Evolutionary conservation across 2,329 filamentous ascomycete genomes (phyloP).

Genomic region (Stylonectria norvegica): DNA sequence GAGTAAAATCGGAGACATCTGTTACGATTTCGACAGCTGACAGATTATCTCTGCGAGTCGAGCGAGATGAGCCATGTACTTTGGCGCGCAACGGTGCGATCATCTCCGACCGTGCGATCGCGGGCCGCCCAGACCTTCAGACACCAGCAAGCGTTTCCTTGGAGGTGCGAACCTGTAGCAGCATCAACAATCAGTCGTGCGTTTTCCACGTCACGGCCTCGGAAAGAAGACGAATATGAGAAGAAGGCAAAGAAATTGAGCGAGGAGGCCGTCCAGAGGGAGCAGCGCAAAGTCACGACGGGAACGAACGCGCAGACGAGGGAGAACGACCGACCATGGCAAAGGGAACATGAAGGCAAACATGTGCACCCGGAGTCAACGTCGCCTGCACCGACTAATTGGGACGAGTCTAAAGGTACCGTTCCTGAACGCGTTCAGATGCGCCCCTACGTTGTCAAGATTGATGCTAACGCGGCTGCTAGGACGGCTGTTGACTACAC

Average conservation of each 20-base stretch:
- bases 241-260: conserved; percentile 13
- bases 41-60: conserved; percentile 1
- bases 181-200: conserved; percentile 9
- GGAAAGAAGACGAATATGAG: conserved; percentile 10
- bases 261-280: conserved; percentile 20
- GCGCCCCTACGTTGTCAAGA: not conserved
- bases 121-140: not conserved
- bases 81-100: conserved; percentile 14
- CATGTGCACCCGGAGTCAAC: conserved; percentile 13
- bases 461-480: not conserved
- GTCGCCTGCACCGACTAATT: conserved; percentile 15
- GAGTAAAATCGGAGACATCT: not conserved
- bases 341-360: conserved; percentile 17
- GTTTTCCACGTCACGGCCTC: conserved; percentile 20
- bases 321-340: conserved; percentile 28
- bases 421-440: too few species aligned
- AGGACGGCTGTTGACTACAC: conserved; percentile 77
- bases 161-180: not conserved
- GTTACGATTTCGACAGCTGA: not conserved
- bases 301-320: conserved; percentile 22
- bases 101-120: conserved; percentile 13
- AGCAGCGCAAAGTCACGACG: conserved; percentile 19
- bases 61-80: conserved; percentile 20
- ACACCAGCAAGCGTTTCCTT: not conserved
- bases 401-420: conserved; percentile 23